phyloP scores from a whole-genome alignment of 257 asterid genomes.

The Nicotiana paniculata region DNA sequence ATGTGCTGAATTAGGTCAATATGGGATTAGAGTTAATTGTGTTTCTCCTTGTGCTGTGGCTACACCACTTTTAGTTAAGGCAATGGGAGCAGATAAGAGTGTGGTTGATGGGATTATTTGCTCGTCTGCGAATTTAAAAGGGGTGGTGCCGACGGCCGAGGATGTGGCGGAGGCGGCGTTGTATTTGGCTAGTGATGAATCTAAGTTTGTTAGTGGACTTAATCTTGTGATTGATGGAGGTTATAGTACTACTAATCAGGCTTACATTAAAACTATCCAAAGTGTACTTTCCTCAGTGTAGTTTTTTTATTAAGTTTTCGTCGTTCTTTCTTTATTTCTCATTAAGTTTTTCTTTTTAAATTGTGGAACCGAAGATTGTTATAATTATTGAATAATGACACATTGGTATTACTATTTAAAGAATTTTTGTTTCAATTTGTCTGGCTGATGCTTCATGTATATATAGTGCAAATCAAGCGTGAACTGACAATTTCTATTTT shows the following conservation, averaged over 20 bases:
- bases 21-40: conserved; percentile 62
- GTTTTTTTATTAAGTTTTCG: neutral
- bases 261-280: conserved; percentile 32
- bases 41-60: conserved; percentile 77
- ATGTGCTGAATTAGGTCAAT: conserved; percentile 63
- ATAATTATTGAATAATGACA: neutral
- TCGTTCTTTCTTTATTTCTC: neutral
- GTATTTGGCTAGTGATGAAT: conserved; percentile 51
- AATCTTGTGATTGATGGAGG: conserved; percentile 81
- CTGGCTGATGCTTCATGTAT: neutral
- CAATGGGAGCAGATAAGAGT: conserved; percentile 39
- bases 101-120: conserved; percentile 46
- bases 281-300: neutral
- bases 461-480: neutral
- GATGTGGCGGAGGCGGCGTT: conserved; percentile 89
- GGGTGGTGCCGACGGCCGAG: conserved; percentile 42
- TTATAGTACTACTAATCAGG: conserved; percentile 54
- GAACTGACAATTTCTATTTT: neutral
- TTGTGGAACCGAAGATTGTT: neutral
- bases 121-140: conserved; percentile 56
- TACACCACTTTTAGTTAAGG: conserved; percentile 44
- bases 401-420: neutral
- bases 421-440: neutral
- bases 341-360: neutral
- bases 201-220: conserved; percentile 61